phyloP scores from a whole-genome alignment of 192 early-diverging fungal species.

The Coemansia sp. region DNA sequence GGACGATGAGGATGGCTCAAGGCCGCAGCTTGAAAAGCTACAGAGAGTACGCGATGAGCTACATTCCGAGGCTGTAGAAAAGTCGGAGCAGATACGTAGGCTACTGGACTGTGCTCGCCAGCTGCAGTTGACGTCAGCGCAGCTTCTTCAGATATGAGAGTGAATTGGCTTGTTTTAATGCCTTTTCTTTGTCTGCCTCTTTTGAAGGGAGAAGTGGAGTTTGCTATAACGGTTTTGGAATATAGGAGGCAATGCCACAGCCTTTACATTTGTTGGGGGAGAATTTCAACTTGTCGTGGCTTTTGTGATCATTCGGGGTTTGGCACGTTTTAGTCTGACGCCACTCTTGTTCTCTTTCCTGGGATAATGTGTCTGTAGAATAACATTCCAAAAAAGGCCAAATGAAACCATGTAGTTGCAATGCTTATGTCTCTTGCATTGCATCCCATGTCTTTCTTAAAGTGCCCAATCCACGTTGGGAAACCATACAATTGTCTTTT shows the following conservation, averaged over 20 bases:
- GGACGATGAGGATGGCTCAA: background rate
- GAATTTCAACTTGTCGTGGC: background rate
- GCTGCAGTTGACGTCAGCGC: conserved; percentile 43
- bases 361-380: background rate
- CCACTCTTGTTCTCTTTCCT: background rate
- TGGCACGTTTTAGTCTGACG: background rate
- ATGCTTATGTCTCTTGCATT: background rate
- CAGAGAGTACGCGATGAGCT: conserved; percentile 27
- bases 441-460: background rate
- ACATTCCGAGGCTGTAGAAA: conserved; percentile 29
- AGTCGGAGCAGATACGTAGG: conserved; percentile 31
- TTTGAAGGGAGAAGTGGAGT: no score
- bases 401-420: conserved; percentile 10
- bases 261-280: no score
- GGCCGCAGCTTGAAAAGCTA: conserved; percentile 6
- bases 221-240: no score
- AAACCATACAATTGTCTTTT: background rate
- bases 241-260: no score
- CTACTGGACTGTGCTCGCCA: conserved; percentile 45
- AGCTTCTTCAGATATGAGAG: conserved; percentile 39
- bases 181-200: no score
- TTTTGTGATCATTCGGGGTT: background rate
- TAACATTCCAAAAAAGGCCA: conserved; percentile 21
- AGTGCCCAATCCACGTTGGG: background rate
- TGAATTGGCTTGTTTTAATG: background rate